Percentiles rank a stretch among this genome's conserved stretches.
Evolutionary conservation across 176 grass and related monocot genomes (phyloP).

Genomic region (Elaeis guineensis): DNA sequence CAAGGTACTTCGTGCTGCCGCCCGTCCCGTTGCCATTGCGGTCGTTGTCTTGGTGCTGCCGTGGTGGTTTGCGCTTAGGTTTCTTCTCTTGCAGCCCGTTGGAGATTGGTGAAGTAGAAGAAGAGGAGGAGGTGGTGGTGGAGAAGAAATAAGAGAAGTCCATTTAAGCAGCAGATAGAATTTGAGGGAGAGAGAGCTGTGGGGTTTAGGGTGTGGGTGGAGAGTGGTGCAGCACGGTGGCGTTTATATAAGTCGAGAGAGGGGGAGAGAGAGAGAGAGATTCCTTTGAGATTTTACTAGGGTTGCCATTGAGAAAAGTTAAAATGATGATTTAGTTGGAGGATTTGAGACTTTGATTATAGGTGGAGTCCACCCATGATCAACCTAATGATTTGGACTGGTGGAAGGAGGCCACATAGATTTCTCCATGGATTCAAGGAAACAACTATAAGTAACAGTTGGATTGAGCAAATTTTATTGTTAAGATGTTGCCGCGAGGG

Average conservation of each 20-base stretch:
- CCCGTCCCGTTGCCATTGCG: slow-evolving; percentile 11
- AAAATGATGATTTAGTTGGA: too few relatives aligned
- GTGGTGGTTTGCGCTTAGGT: slow-evolving; percentile 53
- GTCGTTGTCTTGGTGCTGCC: slow-evolving; percentile 9
- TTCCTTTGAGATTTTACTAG: too few relatives aligned
- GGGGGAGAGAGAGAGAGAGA: not conserved
- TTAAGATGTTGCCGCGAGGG: too few relatives aligned
- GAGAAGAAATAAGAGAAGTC: slow-evolving; percentile 74
- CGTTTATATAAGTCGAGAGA: slow-evolving; percentile 13
- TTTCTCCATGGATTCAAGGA: too few relatives aligned
- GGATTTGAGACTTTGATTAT: not conserved
- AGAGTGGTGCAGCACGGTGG: slow-evolving; percentile 5
- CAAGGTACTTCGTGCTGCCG: slow-evolving; percentile 46
- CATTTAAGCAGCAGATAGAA: slow-evolving; percentile 19
- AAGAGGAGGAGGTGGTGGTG: slow-evolving; percentile 32
- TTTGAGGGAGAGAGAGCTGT: not conserved
- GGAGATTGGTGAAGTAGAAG: slow-evolving; percentile 7
- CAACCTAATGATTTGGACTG: slow-evolving; percentile 20
- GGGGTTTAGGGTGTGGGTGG: not conserved
- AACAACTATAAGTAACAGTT: too few relatives aligned
- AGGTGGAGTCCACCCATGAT: slow-evolving; percentile 6
- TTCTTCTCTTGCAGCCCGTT: slow-evolving; percentile 37
- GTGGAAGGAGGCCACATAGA: slow-evolving; percentile 6
- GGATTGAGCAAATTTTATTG: too few relatives aligned
- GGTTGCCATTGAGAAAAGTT: too few relatives aligned